Evolutionary conservation across 345 rosid genomes (phyloP).

Genomic region (Hypericum androsaemum): DNA sequence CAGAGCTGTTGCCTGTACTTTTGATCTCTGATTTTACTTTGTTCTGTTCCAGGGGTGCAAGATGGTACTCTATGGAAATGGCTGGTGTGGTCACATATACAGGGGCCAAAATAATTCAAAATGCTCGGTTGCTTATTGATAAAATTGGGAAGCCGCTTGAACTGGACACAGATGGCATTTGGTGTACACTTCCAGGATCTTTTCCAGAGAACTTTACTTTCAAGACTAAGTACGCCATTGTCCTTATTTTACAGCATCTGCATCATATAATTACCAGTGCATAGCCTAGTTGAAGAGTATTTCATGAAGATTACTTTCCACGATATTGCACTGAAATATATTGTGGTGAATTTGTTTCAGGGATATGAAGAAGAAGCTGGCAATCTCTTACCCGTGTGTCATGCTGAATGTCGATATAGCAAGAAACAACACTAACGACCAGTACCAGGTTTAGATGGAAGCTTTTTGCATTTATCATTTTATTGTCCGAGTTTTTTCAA

Average conservation of each 20-base stretch:
- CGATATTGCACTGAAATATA: constrained; percentile 9
- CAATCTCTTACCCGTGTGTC: constrained; percentile 94
- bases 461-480: constrained; percentile 3
- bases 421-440: constrained; percentile 86
- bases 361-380: constrained; percentile 68
- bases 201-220: constrained; percentile 95
- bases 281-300: too few species aligned
- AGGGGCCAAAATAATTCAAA: constrained; percentile 97
- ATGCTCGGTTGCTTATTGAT: constrained; percentile 86
- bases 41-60: constrained; percentile 69
- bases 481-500: background rate
- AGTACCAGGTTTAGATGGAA: constrained; percentile 61
- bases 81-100: constrained; percentile 99
- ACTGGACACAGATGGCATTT: constrained; percentile 95
- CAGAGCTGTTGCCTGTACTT: constrained; percentile 9
- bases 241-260: constrained; percentile 1
- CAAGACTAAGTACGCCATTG: constrained; percentile 61
- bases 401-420: constrained; percentile 97
- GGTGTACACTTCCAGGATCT: constrained; percentile 93
- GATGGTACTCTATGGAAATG: constrained; percentile 99
- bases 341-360: constrained; percentile 33
- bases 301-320: background rate
- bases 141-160: constrained; percentile 98
- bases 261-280: too few species aligned
- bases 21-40: constrained; percentile 16